Evolutionary conservation across 768 basidiomycete species (phyloP).

Genomic region (Lactifluus rugatus): DNA sequence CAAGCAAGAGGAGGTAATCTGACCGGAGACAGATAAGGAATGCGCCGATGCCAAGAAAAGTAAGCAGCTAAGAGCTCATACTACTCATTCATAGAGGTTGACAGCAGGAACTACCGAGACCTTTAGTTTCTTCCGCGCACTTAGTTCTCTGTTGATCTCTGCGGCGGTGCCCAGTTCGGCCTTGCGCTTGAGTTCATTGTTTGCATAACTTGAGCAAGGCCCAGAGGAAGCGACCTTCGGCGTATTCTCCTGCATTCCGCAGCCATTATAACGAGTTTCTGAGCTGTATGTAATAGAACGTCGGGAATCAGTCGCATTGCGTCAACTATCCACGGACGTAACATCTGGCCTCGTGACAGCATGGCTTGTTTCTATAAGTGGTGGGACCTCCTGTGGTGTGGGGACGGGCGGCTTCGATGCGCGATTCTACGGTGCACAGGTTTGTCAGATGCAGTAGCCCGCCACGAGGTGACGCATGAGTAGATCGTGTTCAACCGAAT

Average conservation of each 20-base stretch:
- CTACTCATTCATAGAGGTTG: conserved; percentile 58
- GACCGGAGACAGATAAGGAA: background rate
- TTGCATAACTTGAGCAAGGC: conserved; percentile 17
- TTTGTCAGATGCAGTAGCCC: background rate
- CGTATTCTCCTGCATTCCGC: conserved; percentile 35
- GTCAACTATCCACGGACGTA: background rate
- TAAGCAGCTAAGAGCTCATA: background rate
- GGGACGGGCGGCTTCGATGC: conserved; percentile 4
- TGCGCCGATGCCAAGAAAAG: background rate
- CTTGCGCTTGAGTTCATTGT: conserved; percentile 29
- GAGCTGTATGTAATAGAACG: background rate
- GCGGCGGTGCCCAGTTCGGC: conserved; percentile 17
- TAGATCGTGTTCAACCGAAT: background rate
- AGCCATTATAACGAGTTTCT: conserved; percentile 9
- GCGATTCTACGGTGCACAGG: conserved; percentile 4
- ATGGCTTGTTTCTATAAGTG: background rate
- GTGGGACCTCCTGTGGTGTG: background rate
- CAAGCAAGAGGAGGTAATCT: background rate
- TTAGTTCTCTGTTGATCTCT: conserved; percentile 21
- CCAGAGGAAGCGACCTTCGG: conserved; percentile 20
- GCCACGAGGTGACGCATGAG: background rate
- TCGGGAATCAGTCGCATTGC: background rate
- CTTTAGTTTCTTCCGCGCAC: conserved; percentile 53
- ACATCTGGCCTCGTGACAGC: background rate
- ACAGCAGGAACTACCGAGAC: conserved; percentile 60